phyloP scores from a whole-genome alignment of 2,329 filamentous ascomycete species.

The Claviceps africana region DNA sequence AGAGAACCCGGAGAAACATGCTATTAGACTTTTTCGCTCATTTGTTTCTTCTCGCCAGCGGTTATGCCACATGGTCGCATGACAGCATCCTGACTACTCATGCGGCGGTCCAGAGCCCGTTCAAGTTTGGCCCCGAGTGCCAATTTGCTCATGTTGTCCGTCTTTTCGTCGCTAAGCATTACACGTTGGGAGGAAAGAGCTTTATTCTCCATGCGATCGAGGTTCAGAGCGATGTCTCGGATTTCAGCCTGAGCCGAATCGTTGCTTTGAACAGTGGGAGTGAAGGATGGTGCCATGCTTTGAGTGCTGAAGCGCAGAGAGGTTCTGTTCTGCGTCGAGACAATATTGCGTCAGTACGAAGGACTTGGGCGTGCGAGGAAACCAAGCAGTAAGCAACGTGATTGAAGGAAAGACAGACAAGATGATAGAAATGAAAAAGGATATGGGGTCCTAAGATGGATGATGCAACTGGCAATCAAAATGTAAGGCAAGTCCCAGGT shows the following conservation, averaged over 20 bases:
- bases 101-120: constrained; percentile 69
- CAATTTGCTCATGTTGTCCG: constrained; percentile 68
- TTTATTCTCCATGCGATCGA: constrained; percentile 83
- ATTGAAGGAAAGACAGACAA: background rate
- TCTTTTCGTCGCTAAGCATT: constrained; percentile 63
- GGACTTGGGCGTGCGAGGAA: background rate
- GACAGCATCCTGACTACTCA: constrained; percentile 79
- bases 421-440: background rate
- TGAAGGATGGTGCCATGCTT: constrained; percentile 47
- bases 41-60: constrained; percentile 23
- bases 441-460: background rate
- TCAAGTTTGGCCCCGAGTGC: constrained; percentile 84
- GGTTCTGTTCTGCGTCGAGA: constrained; percentile 30
- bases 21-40: constrained; percentile 20
- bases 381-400: background rate
- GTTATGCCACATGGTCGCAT: constrained; percentile 43
- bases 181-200: constrained; percentile 64
- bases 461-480: background rate
- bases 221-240: constrained; percentile 58
- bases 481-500: background rate
- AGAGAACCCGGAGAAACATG: background rate
- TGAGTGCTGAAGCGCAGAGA: constrained; percentile 47
- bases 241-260: constrained; percentile 45
- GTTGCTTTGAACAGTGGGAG: constrained; percentile 37
- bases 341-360: constrained; percentile 7